Evolutionary conservation across 441 rosid genomes (phyloP).

Genomic region (Lepidium campestre): DNA sequence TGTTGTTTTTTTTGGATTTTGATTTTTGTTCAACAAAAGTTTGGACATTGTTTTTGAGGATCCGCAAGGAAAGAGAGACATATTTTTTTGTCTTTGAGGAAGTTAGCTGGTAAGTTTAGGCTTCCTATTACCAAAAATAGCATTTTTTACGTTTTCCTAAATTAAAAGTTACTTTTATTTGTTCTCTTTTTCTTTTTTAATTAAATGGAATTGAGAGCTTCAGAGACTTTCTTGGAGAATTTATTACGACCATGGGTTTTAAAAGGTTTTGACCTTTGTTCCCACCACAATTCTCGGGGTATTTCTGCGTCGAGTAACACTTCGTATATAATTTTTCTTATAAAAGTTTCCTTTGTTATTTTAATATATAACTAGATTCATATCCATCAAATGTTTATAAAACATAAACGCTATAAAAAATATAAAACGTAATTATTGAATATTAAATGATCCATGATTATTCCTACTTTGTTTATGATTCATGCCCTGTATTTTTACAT

Average conservation of each 20-base stretch:
- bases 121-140: slow-evolving; percentile 25
- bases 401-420: too few relatives aligned
- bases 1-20: slow-evolving; percentile 13
- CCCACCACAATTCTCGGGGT: neutral
- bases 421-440: too few relatives aligned
- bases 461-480: too few relatives aligned
- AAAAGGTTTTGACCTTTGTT: slow-evolving; percentile 7
- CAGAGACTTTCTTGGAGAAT: slow-evolving; percentile 18
- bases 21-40: slow-evolving; percentile 16
- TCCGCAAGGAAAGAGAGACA: slow-evolving; percentile 1
- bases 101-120: slow-evolving; percentile 23
- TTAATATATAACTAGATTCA: too few relatives aligned
- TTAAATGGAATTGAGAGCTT: slow-evolving; percentile 10
- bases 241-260: slow-evolving; percentile 10
- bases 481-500: too few relatives aligned
- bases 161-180: neutral
- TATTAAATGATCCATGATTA: too few relatives aligned
- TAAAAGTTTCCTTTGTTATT: too few relatives aligned
- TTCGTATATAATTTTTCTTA: neutral
- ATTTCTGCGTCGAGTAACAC: neutral
- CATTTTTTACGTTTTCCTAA: neutral
- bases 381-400: too few relatives aligned
- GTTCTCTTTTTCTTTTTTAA: neutral
- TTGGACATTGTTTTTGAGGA: slow-evolving; percentile 26
- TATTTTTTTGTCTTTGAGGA: slow-evolving; percentile 19